Conservation (phyloP, 2,329 filamentous ascomycete species). For the Hypoxylon sp. region DNA sequence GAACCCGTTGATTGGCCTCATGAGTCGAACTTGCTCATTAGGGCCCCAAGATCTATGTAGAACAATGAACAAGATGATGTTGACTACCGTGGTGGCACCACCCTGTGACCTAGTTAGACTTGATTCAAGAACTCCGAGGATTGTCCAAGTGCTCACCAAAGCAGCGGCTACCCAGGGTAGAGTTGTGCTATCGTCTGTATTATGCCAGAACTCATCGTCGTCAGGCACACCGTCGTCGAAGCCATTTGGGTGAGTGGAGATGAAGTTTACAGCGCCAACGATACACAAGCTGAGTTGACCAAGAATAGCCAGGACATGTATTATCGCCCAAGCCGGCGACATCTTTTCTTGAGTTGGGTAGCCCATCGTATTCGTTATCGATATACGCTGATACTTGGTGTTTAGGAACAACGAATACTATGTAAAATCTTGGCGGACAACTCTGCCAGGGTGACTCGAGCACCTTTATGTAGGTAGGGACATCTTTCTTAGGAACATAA, state of each 20-base stretch:
- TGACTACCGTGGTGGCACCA: constrained; percentile 8
- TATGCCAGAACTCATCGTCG: constrained; percentile 28
- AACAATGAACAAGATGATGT: constrained; percentile 21
- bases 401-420: constrained; percentile 3
- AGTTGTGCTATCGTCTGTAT: constrained; percentile 5
- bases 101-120: constrained; percentile 28
- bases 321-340: constrained; percentile 17
- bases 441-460: not conserved
- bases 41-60: constrained; percentile 12
- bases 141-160: constrained; percentile 19
- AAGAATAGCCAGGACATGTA: constrained; percentile 25
- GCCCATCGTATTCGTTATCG: constrained; percentile 20
- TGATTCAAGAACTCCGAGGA: not conserved
- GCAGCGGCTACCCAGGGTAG: constrained; percentile 19
- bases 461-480: constrained; percentile 35
- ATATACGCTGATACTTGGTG: constrained; percentile 14
- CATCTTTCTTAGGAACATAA: constrained; percentile 5
- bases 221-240: constrained; percentile 13
- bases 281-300: constrained; percentile 28
- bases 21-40: not conserved
- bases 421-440: not conserved
- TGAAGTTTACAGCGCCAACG: constrained; percentile 14
- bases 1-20: not conserved
- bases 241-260: constrained; percentile 1
- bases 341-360: not conserved